Conservation (phyloP, 345 rosid genomes). For the Eutrema yunnanense region DNA sequence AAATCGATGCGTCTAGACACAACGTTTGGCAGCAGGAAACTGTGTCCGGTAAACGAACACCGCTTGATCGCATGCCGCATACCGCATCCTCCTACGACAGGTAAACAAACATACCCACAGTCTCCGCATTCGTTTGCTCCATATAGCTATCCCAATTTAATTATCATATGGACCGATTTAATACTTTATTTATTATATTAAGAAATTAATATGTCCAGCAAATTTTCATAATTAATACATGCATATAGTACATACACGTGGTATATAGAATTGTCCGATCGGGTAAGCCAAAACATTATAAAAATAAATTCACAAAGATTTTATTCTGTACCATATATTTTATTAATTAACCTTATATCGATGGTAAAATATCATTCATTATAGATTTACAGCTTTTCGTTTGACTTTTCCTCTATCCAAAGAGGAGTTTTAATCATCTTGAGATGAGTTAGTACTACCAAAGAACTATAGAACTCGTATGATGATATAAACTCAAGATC, state of each 20-base stretch:
- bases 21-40: too few species aligned
- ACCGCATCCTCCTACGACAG: too few species aligned
- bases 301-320: not conserved
- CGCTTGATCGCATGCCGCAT: too few species aligned
- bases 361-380: not conserved
- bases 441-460: not conserved
- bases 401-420: not conserved
- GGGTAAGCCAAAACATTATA: not conserved
- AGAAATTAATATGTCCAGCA: conserved; percentile 10
- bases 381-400: conserved; percentile 1
- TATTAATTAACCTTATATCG: conserved; percentile 8
- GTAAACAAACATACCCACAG: not conserved
- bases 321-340: not conserved
- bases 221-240: conserved; percentile 13
- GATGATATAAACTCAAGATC: too few species aligned
- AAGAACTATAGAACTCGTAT: too few species aligned
- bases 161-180: conserved; percentile 33
- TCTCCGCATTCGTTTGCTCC: conserved; percentile 20
- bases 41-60: too few species aligned
- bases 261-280: not conserved
- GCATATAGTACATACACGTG: conserved; percentile 21
- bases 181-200: conserved; percentile 26
- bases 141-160: conserved; percentile 22
- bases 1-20: too few species aligned
- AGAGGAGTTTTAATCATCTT: not conserved